phyloP scores from a whole-genome alignment of 129 eudicot species.

The Helianthus annuus region HanXRQr2.0-SUNRISE NC_035442.2:110916809-110917308 shows the following conservation, averaged over 20 bases:
- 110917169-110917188: conserved; percentile 33
- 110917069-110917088: conserved; percentile 33
- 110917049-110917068: conserved; percentile 30
- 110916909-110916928: conserved; percentile 32
- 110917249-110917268: conserved; percentile 30
- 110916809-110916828: conserved; percentile 45
- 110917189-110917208: conserved; percentile 26
- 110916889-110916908: conserved; percentile 42
- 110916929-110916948: conserved; percentile 17
- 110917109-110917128: conserved; percentile 32
- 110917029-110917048: conserved; percentile 32
- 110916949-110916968: conserved; percentile 3
- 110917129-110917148: conserved; percentile 10
- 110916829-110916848: conserved; percentile 31
- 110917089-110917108: conserved; percentile 37
- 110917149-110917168: conserved; percentile 42
- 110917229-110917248: conserved; percentile 36
- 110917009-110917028: conserved; percentile 53
- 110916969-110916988: conserved; percentile 4
- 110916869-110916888: conserved; percentile 40
- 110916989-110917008: conserved; percentile 26
- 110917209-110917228: conserved; percentile 33
- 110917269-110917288: conserved; percentile 27
- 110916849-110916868: conserved; percentile 16
- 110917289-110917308: conserved; percentile 30